phyloP scores from a whole-genome alignment of 164 flowering plant species.

The Nymphaea colorata region DNA sequence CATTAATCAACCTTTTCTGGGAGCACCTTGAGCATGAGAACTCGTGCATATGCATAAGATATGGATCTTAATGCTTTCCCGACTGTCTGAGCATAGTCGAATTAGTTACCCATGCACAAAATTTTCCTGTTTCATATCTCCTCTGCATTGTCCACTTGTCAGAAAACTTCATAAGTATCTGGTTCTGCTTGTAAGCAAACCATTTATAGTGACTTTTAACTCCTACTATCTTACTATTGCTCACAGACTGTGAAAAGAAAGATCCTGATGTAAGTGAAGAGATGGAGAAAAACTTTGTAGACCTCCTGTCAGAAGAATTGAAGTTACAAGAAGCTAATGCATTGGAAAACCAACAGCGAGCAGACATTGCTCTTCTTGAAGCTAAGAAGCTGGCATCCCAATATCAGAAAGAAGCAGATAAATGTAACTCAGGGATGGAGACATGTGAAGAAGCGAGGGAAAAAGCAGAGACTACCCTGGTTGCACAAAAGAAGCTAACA shows the following conservation, averaged over 20 bases:
- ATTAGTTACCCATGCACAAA: too few species aligned
- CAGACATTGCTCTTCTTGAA: conserved; percentile 46
- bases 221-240: not conserved
- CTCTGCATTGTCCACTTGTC: not conserved
- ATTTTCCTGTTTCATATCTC: not conserved
- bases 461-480: conserved; percentile 62
- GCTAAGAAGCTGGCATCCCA: conserved; percentile 86
- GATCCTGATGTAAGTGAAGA: conserved; percentile 52
- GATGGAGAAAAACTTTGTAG: conserved; percentile 36
- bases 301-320: conserved; percentile 39
- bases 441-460: conserved; percentile 96
- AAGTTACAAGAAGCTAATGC: conserved; percentile 44
- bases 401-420: conserved; percentile 95
- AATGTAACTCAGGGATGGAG: conserved; percentile 97
- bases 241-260: conserved; percentile 56
- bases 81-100: too few species aligned
- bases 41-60: too few species aligned
- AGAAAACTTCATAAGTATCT: not conserved
- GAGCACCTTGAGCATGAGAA: too few species aligned
- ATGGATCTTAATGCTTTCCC: too few species aligned
- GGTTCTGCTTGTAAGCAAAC: not conserved
- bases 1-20: too few species aligned
- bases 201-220: not conserved
- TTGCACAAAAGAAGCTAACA: conserved; percentile 57
- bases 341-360: conserved; percentile 31